Evolutionary conservation across 768 basidiomycete genomes (phyloP).

Genomic region (Kwoniella botswanensis): DNA sequence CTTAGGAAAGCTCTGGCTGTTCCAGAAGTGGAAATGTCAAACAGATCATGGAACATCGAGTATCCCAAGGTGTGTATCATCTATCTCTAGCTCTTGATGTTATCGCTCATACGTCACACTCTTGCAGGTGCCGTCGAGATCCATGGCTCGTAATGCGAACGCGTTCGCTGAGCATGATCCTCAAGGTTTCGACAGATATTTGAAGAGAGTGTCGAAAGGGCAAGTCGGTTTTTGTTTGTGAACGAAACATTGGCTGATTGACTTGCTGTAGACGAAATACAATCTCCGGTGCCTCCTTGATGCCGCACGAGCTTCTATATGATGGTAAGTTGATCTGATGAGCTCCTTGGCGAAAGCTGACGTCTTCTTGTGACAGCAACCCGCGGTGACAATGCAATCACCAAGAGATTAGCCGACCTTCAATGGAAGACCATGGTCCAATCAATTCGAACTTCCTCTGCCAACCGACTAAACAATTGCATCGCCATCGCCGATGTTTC

Average conservation of each 20-base stretch:
- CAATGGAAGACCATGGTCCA: conserved; percentile 72
- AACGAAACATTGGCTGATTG: not conserved
- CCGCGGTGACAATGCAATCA: conserved; percentile 27
- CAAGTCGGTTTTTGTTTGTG: not conserved
- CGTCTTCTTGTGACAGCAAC: not conserved
- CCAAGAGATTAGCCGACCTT: conserved; percentile 64
- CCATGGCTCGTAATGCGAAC: conserved; percentile 67
- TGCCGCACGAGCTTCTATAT: conserved; percentile 68
- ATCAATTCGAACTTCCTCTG: conserved; percentile 61
- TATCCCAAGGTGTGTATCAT: conserved; percentile 58
- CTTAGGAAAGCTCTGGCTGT: conserved; percentile 63
- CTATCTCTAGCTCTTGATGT: not conserved
- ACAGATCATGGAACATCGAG: conserved; percentile 49
- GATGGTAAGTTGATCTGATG: conserved; percentile 56
- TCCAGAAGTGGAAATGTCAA: conserved; percentile 71
- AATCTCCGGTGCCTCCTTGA: conserved; percentile 66
- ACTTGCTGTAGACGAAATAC: conserved; percentile 54
- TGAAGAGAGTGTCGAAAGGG: conserved; percentile 66
- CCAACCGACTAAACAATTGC: conserved; percentile 67
- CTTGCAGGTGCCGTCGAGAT: conserved; percentile 61
- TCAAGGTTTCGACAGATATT: conserved; percentile 65
- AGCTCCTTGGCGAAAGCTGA: not conserved
- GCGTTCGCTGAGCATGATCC: conserved; percentile 68
- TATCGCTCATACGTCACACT: not conserved
- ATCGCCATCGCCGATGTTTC: conserved; percentile 77